These are phyloP conservation scores for Coleophoma crateriformis DNA, from an alignment of 2,329 filamentous ascomycete species.

Conservation along the genomic window DNA sequence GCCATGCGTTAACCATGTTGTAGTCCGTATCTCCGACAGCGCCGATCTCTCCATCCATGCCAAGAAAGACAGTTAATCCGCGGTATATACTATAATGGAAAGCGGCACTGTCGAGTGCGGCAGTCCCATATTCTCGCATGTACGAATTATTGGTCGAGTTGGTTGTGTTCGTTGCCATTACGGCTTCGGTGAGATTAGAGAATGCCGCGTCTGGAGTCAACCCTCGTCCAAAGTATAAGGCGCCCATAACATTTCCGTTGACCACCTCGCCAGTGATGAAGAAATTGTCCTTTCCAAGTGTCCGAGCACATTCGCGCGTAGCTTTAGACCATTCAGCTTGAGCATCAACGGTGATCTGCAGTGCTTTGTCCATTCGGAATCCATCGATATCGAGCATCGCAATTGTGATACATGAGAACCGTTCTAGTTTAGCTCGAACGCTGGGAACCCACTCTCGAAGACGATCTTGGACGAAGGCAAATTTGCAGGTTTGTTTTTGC, in stretches of 20 bases:
- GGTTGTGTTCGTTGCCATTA: neutral
- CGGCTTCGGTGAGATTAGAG: conserved; percentile 7
- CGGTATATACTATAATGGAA: conserved; percentile 62
- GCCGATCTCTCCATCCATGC: conserved; percentile 42
- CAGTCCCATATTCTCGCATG: conserved; percentile 43
- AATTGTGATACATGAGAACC: conserved; percentile 58
- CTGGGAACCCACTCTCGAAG: conserved; percentile 56
- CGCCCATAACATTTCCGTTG: conserved; percentile 52
- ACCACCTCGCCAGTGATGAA: conserved; percentile 60
- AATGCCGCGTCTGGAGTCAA: conserved; percentile 44
- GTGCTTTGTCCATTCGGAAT: conserved; percentile 62
- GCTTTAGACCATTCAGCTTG: conserved; percentile 50
- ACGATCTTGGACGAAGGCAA: conserved; percentile 61
- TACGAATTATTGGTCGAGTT: neutral
- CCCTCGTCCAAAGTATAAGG: conserved; percentile 56
- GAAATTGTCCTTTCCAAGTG: conserved; percentile 56
- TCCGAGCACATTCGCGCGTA: conserved; percentile 50
- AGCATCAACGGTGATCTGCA: conserved; percentile 57
- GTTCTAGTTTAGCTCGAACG: conserved; percentile 49
- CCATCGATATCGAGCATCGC: conserved; percentile 58
- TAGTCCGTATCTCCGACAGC: conserved; percentile 36
- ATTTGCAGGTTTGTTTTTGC: conserved; percentile 58
- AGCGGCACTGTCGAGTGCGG: conserved; percentile 51
- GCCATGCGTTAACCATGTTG: conserved; percentile 47
- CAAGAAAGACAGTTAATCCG: conserved; percentile 52